Conservation (phyloP, 2,329 filamentous ascomycete genomes). For the Hypoxylon sp. region DNA sequence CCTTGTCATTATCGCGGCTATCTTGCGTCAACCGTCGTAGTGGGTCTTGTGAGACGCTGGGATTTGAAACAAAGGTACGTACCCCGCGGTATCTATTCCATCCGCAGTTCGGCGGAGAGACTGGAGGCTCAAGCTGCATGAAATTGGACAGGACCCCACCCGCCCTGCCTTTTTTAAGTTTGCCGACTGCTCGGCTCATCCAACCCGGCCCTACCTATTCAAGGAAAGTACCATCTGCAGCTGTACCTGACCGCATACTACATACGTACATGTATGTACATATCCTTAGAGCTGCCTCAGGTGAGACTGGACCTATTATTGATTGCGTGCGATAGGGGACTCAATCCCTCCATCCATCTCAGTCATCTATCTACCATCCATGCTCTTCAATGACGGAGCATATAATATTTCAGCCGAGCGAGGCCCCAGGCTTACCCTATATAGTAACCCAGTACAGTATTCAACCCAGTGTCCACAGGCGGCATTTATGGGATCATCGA, state of each 20-base stretch:
- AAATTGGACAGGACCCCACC: conserved; percentile 45
- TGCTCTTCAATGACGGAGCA: conserved; percentile 13
- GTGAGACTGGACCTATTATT: conserved; percentile 16
- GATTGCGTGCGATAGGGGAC: conserved; percentile 3
- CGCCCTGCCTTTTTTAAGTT: conserved; percentile 44
- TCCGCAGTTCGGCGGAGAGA: conserved; percentile 39
- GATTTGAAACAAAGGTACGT: conserved; percentile 43
- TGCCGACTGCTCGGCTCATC: conserved; percentile 46
- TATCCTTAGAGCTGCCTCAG: conserved; percentile 23
- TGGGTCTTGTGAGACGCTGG: conserved; percentile 38
- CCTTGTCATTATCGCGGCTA: conserved; percentile 49
- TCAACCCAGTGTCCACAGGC: conserved; percentile 19
- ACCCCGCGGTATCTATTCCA: conserved; percentile 41
- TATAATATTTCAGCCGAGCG: conserved; percentile 14
- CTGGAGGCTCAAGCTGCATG: conserved; percentile 47
- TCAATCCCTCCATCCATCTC: conserved; percentile 16
- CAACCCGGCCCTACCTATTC: conserved; percentile 41
- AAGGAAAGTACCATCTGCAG: conserved; percentile 41
- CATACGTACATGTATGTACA: conserved; percentile 16
- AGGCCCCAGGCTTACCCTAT: conserved; percentile 20
- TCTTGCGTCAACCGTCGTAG: conserved; percentile 47
- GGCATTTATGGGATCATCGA: not conserved
- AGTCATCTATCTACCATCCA: not conserved
- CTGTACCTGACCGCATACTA: conserved; percentile 37
- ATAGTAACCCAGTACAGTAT: conserved; percentile 28